Evolutionary conservation across 1,284 basidiomycete species (phyloP).

Genomic region (Exsudoporus floridanus): DNA sequence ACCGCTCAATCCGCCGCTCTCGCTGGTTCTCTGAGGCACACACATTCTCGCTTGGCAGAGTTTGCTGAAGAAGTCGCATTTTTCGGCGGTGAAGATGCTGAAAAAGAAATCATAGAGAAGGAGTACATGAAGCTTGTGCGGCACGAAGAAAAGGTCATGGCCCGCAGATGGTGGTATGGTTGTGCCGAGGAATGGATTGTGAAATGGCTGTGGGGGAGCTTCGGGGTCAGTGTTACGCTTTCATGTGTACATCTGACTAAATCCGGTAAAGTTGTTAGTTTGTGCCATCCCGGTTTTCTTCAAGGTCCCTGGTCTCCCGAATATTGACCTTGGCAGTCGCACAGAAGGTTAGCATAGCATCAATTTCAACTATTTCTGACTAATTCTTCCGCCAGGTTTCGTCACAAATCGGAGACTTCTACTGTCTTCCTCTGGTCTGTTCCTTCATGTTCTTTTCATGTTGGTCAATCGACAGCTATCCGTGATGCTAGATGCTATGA

Average conservation of each 20-base stretch:
- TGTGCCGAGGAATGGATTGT: slow-evolving; percentile 95
- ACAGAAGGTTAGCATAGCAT: slow-evolving; percentile 67
- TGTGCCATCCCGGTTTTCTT: slow-evolving; percentile 96
- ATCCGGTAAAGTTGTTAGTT: slow-evolving; percentile 63
- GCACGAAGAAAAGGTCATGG: slow-evolving; percentile 85
- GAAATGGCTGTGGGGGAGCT: slow-evolving; percentile 97
- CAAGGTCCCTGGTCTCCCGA: slow-evolving; percentile 71
- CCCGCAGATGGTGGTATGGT: slow-evolving; percentile 85
- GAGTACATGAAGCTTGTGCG: slow-evolving; percentile 87
- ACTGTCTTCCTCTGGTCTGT: slow-evolving; percentile 71
- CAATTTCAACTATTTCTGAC: not conserved
- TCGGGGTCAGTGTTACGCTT: slow-evolving; percentile 60
- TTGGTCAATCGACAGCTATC: not conserved
- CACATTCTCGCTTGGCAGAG: slow-evolving; percentile 91
- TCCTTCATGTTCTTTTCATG: not conserved
- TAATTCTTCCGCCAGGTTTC: slow-evolving; percentile 56
- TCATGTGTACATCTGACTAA: slow-evolving; percentile 6
- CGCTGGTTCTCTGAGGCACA: slow-evolving; percentile 87
- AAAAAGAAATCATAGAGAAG: slow-evolving; percentile 91
- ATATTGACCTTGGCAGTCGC: slow-evolving; percentile 75
- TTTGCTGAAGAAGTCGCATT: slow-evolving; percentile 95
- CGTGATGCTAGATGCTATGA: slow-evolving; percentile 65
- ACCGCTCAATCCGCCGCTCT: slow-evolving; percentile 82
- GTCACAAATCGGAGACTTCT: slow-evolving; percentile 92
- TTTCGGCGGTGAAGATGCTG: slow-evolving; percentile 86